Conservation (phyloP, 176 grass and related monocot species). For the Triticum monococcum region DNA sequence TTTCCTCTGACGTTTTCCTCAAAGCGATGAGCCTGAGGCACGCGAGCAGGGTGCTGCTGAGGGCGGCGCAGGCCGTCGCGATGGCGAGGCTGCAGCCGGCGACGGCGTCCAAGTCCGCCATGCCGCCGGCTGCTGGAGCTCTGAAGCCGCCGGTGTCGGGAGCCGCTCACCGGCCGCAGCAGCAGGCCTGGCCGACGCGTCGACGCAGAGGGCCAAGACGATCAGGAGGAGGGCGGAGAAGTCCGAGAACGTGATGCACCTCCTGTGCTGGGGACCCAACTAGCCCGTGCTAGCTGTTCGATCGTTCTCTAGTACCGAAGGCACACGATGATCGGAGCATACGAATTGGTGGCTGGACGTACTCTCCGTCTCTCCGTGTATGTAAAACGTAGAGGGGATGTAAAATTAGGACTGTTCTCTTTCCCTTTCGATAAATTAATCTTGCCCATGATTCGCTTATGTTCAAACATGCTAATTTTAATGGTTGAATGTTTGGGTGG, state of each 20-base stretch:
- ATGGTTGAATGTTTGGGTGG: too few species aligned
- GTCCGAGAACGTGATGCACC: constrained; percentile 37
- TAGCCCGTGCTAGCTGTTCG: not conserved
- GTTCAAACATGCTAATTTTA: too few species aligned
- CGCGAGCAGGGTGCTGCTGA: constrained; percentile 25
- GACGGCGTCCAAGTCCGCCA: not conserved
- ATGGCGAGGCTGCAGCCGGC: constrained; percentile 18
- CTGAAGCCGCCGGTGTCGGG: not conserved
- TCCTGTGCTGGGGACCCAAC: constrained; percentile 53
- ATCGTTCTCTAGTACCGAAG: not conserved
- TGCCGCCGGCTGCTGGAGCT: not conserved
- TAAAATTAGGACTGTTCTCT: too few species aligned
- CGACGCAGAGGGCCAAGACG: constrained; percentile 19
- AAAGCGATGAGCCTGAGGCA: constrained; percentile 40
- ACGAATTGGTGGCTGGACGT: not conserved
- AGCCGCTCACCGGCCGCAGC: not conserved
- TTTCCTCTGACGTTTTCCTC: not conserved
- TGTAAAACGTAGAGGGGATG: too few species aligned
- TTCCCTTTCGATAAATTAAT: too few species aligned
- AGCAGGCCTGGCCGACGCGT: not conserved
- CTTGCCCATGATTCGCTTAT: too few species aligned
- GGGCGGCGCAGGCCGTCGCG: constrained; percentile 22
- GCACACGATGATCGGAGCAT: not conserved
- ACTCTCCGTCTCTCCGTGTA: too few species aligned
- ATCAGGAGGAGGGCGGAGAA: constrained; percentile 25